Evolutionary conservation across 169 alveolate species (phyloP), one percentile per base, ranked within the genome.

Genomic region (Cryptosporidium ubiquitum): DNA sequence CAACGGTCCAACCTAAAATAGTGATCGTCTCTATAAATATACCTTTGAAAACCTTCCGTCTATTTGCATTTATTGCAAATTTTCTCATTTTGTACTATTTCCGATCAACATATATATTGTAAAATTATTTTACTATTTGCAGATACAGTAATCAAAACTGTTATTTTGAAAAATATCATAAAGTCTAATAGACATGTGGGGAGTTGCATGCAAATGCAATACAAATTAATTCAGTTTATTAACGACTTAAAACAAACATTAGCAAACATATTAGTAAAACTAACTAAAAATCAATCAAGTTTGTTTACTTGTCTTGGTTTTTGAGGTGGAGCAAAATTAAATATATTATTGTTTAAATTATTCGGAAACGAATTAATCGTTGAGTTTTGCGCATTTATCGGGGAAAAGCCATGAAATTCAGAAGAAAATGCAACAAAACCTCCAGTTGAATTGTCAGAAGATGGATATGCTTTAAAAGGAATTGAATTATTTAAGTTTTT

Each of bases 301-400:
- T 79, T 79, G 49, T 66, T 79, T 37, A 79, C 89, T 64, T 79
- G 89, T 16, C 89, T 68, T 61, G 89, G 89, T 23, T 79, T 79
- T 61, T 44, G 89, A 20, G 89, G 89, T 60, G 89, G 89, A 61
- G 89, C 89, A 58, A 79, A 79, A 44, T 66, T 79, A 61, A 79
- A 79, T 20, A 37, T 39, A 49, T 31, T 37, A 55, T 29, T 42
- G 37, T 37, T 58, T 2, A 37, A 23, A 35, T 57, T 42, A 12
- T 10, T 35, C 6, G 58, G 14, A 73, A 52, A 52, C 0, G 70
- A 23, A 42, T 33, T 73, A 31, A 23, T 42, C 16, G 42, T 26
- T 16, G 89, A 61, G 23, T 44, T 69, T 69, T 69, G 84, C 18
- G 39, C 26, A 44, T 14, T 69, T 16, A 42, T 40, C 37, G 64